Evolutionary conservation across 371 early-diverging fungal species (phyloP).

Genomic region (Mortierella sp.): DNA sequence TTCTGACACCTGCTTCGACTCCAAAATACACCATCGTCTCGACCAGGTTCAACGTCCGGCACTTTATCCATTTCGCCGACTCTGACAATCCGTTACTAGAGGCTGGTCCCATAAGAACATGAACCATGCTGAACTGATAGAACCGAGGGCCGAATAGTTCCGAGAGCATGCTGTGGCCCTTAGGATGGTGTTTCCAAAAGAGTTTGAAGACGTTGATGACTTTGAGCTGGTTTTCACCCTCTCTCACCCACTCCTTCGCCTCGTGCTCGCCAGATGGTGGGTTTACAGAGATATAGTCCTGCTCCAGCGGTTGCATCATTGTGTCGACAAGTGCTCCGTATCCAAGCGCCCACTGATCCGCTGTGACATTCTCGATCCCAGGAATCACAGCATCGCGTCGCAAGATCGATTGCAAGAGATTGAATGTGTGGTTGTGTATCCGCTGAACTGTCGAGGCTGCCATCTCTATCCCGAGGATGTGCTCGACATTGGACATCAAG

Average conservation of each 20-base stretch:
- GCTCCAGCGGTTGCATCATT: constrained; percentile 33
- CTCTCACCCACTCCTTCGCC: background rate
- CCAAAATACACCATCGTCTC: constrained; percentile 34
- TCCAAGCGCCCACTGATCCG: constrained; percentile 26
- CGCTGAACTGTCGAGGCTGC: constrained; percentile 10
- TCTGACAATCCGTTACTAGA: background rate
- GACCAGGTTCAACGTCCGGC: constrained; percentile 16
- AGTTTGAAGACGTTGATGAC: constrained; percentile 15
- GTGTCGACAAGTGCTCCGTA: constrained; percentile 24
- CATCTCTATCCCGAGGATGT: constrained; percentile 8
- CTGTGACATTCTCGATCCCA: constrained; percentile 12
- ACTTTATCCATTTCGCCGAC: constrained; percentile 2
- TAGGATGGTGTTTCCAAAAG: constrained; percentile 36
- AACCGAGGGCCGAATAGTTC: constrained; percentile 35
- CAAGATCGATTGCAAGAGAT: constrained; percentile 12
- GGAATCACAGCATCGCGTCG: background rate
- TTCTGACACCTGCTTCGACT: constrained; percentile 39
- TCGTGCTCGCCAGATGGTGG: background rate
- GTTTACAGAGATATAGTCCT: background rate
- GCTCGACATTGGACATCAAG: constrained; percentile 15
- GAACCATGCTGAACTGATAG: constrained; percentile 18
- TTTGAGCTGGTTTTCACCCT: constrained; percentile 12
- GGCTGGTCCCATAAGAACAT: background rate
- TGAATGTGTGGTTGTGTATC: constrained; percentile 14
- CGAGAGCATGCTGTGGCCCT: constrained; percentile 15